Conservation (phyloP, 306 rosid species). For the Citrullus amarus region DNA sequence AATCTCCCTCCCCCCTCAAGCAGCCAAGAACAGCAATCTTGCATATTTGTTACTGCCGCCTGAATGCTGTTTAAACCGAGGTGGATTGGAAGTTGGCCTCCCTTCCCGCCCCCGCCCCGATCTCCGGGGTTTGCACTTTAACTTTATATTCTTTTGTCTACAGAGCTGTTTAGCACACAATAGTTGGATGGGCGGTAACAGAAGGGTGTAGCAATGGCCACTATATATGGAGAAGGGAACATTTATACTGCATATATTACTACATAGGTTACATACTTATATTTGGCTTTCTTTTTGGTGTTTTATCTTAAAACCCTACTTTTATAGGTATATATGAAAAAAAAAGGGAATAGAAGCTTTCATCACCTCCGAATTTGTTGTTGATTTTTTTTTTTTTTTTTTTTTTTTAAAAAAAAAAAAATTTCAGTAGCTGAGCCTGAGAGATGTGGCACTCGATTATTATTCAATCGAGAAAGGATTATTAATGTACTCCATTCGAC, state of each 20-base stretch:
- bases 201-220: neutral
- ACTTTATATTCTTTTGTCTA: neutral
- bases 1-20: neutral
- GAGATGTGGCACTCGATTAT: too few species aligned
- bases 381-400: neutral
- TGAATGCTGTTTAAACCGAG: neutral
- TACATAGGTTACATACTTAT: neutral
- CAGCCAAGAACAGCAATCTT: slow-evolving; percentile 1
- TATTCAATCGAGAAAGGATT: too few species aligned
- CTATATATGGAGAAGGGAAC: neutral
- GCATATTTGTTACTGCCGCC: neutral
- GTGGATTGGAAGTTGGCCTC: neutral
- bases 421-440: too few species aligned
- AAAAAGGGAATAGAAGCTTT: neutral
- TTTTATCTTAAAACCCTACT: neutral
- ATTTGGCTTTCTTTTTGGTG: neutral
- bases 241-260: slow-evolving; percentile 4
- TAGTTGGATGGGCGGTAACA: neutral
- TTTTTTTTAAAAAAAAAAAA: too few species aligned
- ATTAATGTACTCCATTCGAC: too few species aligned
- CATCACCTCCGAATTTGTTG: neutral
- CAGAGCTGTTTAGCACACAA: neutral
- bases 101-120: neutral
- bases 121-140: neutral
- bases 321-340: neutral